Evolutionary conservation across 345 rosid species (phyloP), one percentile per base, ranked within the genome.

Genomic region (Camelina laxa): DNA sequence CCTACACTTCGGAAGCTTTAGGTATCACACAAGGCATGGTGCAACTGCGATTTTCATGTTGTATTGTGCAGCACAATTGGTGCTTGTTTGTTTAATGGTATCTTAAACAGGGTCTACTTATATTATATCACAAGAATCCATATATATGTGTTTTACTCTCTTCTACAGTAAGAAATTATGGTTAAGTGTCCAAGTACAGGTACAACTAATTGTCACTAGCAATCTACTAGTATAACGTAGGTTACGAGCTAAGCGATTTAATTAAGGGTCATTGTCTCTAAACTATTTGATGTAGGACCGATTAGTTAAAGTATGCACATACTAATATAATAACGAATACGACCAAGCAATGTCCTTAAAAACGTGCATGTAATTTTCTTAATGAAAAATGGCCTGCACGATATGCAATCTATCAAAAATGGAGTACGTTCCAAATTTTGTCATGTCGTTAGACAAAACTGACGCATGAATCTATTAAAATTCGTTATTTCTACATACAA

Each of bases 201-300:
- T 10, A 47, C 48, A 2, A 31, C 7, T 11, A 60, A 19, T 55
- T 39, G 57, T 55, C 58, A 49, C 58, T 55, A 57, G 30, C 61
- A 19, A 55, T 44, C 35, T 33, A 45, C 0, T 21, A 33, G 30
- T 33, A 57, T 12, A 19, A 21, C 30, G 38, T 47, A 57, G 12
- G 41, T 66, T 47, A 73, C 15, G 16, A 44, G 71, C 57, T 45
- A 74, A 19, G 19, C 2, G 65, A 58, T 58, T 38, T 49, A 65
- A 38, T 59, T 51, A 22, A 68, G 74, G 79, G 63, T 75, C 57
- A 42, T 31, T 68, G 74, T 75, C 60, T 45, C 44, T 11, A 58
- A 41, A 48, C 65, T n/a, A 44, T 55, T 55, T 44, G 13, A 42
- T 5, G 74, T 50, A 15, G 30, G 54, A 30, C 38, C 58, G 30